Evolutionary conservation across 2,329 filamentous ascomycete species (phyloP), one percentile per base, ranked within the genome.

Genomic region (Ceratocystis variospora): DNA sequence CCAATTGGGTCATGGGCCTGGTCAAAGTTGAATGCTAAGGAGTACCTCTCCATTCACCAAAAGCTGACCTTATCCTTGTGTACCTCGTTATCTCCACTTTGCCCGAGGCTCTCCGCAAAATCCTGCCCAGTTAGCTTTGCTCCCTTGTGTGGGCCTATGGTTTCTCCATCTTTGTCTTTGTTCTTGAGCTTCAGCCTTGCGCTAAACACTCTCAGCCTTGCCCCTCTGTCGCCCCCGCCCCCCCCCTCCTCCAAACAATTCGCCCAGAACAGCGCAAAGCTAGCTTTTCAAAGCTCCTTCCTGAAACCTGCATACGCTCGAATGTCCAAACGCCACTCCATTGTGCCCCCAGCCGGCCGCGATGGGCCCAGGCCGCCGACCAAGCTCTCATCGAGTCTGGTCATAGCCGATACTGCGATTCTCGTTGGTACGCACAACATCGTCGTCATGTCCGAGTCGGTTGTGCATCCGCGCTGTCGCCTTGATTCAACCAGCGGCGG

Each of bases 401-500:
- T 79, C 37, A 85, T 88, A 67, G 81, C 84, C 72, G 84, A 87
- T 70, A 81, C 81, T 67, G 83, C 85, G 10, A 76, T 83, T 19
- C 77, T 88, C 19, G 83, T 79, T 19, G 94, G 94, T 69, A 85
- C 83, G 1, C 83, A 95, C 73, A 86, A 85, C 1, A 89, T 99
- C 69, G 87, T 84, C 57, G 85, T 97, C 69, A 87, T 87, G 66
- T 81, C 88, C 28, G 86, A 90, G 72, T 87, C 85, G 2, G 83
- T 96, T 5, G 77, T 99, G n/a, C 93, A 97, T 72, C 92, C 94
- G 0, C 89, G 92, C 62, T 84, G 87, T 17, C 85, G 87, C 69
- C 82, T 96, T 66, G 88, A 91, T 72, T 87, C 93, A 7, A 85
- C 85, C 67, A 81, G 87, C 63, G 90, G 90, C 3, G 87, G 90